Base-by-base conservation (phyloP, 139 green algal species). In the Astrephomene gubernaculifera region DNA sequence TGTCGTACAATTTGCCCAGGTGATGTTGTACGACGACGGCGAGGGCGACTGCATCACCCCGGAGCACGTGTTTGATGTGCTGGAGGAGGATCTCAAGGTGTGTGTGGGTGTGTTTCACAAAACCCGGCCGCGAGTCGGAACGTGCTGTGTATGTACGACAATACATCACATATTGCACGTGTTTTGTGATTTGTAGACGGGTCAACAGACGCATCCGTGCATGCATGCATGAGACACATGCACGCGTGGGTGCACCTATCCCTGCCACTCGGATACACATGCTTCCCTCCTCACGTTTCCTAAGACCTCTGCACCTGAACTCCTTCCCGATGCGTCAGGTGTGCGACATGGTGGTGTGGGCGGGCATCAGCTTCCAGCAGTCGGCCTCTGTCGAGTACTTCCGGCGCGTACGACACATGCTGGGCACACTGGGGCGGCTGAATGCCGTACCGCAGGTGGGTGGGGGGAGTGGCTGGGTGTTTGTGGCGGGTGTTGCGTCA, bases 1-100 rank as follows among this genome's bases (percentile, higher is more conserved):
- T n/a, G n/a, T n/a, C n/a, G n/a, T n/a, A n/a, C n/a, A n/a, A n/a
- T n/a, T n/a, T n/a, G n/a, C n/a, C n/a, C 91, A 94, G 54, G 90
- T 98, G 71, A 97, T 98, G 94, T 88, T 98, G 87, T 98, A 98
- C 81, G 95, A 97, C 53, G 96, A 98, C 63, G 93, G 93, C n/a
- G 89, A 98, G 82, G 93, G 91, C 69, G 90, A 90, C 53, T 90
- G 83, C 75, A 98, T 98, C 84, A 98, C 95, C 3, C 94, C 94
- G 1, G 95, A 97, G 74, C 92, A 96, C 38, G 92, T 97, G 36
- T 97, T 95, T 88, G 94, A 97, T n/a, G 76, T 91, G 27, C 87
- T 98, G 88, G 95, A 98, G 79, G 93, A 95, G 44, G 95, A 97
- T 74, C 86, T 96, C 31, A 87, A 93, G 52, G 88, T 89, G 39